These are phyloP conservation scores for Mortierella antarctica DNA, from an alignment of 192 early-diverging fungal genomes.

Conservation along the genomic window DNA sequence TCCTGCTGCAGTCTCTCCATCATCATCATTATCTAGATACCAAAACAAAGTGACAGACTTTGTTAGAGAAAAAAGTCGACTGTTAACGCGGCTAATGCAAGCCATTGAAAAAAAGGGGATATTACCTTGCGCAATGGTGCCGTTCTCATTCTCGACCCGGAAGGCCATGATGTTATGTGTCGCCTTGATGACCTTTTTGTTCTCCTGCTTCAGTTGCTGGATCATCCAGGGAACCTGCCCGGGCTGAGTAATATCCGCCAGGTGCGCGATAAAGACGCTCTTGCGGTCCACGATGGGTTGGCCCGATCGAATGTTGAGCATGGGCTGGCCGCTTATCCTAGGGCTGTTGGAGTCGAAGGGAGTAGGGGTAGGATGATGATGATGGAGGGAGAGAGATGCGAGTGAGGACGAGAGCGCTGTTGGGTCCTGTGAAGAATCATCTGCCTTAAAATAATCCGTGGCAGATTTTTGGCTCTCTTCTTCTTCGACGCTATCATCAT, in stretches of 20 bases:
- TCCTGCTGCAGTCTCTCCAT: slow-evolving; percentile 94
- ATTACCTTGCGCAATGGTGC: slow-evolving; percentile 64
- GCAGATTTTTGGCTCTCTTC: slow-evolving; percentile 13
- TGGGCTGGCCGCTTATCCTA: slow-evolving; percentile 7
- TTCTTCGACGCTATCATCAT: slow-evolving; percentile 19
- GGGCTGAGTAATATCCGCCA: slow-evolving; percentile 65
- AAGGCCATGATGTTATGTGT: slow-evolving; percentile 95
- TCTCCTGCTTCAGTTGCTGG: slow-evolving; percentile 62
- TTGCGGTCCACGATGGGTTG: slow-evolving; percentile 80
- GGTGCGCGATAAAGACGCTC: slow-evolving; percentile 87
- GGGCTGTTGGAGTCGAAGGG: slow-evolving; percentile 17
- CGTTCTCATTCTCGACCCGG: slow-evolving; percentile 72
- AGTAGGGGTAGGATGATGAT: neutral
- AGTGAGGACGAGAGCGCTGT: slow-evolving; percentile 17
- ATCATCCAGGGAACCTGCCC: slow-evolving; percentile 65
- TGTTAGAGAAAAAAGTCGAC: neutral
- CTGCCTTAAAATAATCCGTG: slow-evolving; percentile 32
- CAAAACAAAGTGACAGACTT: neutral
- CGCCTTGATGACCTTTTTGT: slow-evolving; percentile 84
- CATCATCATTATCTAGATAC: slow-evolving; percentile 84
- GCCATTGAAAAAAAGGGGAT: slow-evolving; percentile 17
- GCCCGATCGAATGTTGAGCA: slow-evolving; percentile 65
- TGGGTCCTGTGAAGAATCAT: slow-evolving; percentile 21
- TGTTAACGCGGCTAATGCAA: neutral
- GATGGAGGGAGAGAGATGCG: slow-evolving; percentile 13